Conservation (phyloP, 805 yeast genomes). For the Candida methanosorbosa region DNA sequence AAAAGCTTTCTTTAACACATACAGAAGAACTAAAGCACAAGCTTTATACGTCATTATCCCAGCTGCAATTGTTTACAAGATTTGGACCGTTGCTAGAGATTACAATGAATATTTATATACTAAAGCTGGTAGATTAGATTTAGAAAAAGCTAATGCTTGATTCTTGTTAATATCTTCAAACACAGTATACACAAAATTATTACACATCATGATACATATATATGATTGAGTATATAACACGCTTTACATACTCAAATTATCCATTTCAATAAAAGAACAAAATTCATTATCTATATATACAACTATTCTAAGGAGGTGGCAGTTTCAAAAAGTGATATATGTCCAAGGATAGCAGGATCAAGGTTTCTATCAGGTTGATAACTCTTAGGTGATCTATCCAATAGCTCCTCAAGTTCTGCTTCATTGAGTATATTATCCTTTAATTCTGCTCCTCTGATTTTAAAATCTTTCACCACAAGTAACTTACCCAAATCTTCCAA, state of each 20-base stretch:
- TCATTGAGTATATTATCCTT: constrained; percentile 22
- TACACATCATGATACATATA: neutral
- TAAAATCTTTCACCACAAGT: constrained; percentile 27
- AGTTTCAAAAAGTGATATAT: constrained; percentile 29
- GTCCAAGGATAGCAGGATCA: constrained; percentile 6
- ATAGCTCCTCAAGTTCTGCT: constrained; percentile 39
- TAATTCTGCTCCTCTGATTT: constrained; percentile 7
- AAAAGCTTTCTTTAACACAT: constrained; percentile 83
- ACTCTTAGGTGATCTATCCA: constrained; percentile 38
- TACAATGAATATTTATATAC: constrained; percentile 93
- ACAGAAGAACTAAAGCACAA: constrained; percentile 90
- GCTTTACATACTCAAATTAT: neutral
- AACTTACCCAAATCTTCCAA: constrained; percentile 30
- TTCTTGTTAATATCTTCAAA: neutral
- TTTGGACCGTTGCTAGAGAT: constrained; percentile 83
- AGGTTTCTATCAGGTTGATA: constrained; percentile 16
- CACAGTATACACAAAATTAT: neutral
- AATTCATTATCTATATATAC: neutral
- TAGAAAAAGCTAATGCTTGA: constrained; percentile 50
- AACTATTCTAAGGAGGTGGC: constrained; percentile 19
- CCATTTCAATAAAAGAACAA: neutral
- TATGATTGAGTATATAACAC: neutral
- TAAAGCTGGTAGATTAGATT: constrained; percentile 95
- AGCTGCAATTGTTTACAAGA: constrained; percentile 68
- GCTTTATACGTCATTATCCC: constrained; percentile 72